phyloP scores from a whole-genome alignment of 2,329 filamentous ascomycete species.

The Fusarium euwallaceae region DNA sequence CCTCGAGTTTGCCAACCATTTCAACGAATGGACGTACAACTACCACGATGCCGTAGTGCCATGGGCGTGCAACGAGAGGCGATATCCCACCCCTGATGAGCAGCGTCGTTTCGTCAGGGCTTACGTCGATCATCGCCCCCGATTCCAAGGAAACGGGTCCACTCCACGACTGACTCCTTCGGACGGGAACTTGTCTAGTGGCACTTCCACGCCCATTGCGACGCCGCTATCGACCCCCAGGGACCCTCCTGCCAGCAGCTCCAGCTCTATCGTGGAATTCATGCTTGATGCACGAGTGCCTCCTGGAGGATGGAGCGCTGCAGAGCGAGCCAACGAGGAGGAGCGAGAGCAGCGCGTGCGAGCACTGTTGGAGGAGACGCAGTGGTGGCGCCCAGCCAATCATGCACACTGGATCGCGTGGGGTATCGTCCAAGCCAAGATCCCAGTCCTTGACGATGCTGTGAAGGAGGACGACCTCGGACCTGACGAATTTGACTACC shows the following conservation, averaged over 20 bases:
- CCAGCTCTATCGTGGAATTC: slow-evolving; percentile 75
- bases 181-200: slow-evolving; percentile 54
- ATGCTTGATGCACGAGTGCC: slow-evolving; percentile 83
- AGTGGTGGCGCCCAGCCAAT: slow-evolving; percentile 89
- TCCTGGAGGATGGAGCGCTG: slow-evolving; percentile 63
- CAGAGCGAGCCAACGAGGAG: slow-evolving; percentile 72
- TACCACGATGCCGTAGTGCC: slow-evolving; percentile 82
- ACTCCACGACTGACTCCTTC: slow-evolving; percentile 64
- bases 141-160: slow-evolving; percentile 64
- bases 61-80: slow-evolving; percentile 74
- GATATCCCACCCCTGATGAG: slow-evolving; percentile 84
- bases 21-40: slow-evolving; percentile 98
- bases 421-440: slow-evolving; percentile 95
- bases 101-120: slow-evolving; percentile 87
- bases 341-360: slow-evolving; percentile 76
- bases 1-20: slow-evolving; percentile 97
- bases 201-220: slow-evolving; percentile 51
- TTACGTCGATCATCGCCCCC: slow-evolving; percentile 86
- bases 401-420: slow-evolving; percentile 94
- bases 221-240: slow-evolving; percentile 48
- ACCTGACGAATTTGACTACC: slow-evolving; percentile 87
- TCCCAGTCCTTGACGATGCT: slow-evolving; percentile 75
- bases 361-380: slow-evolving; percentile 81
- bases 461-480: slow-evolving; percentile 50
- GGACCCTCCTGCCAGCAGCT: slow-evolving; percentile 58